These are phyloP conservation scores for Termitomyces sp. DNA, from an alignment of 768 basidiomycete species.

Conservation along the genomic window DNA sequence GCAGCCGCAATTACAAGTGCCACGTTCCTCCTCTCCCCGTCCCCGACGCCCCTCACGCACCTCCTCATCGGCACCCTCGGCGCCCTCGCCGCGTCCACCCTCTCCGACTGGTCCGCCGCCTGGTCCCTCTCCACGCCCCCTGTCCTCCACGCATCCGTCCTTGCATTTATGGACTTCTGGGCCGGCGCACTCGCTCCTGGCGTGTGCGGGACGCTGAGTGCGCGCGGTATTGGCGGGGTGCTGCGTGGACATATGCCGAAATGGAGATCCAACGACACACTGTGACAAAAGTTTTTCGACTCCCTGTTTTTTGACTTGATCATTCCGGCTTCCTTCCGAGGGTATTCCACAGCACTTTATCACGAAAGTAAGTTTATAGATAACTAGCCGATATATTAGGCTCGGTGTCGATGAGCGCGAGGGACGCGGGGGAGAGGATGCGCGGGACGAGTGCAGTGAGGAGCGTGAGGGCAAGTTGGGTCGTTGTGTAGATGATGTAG, in stretches of 20 bases:
- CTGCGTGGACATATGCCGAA: too few relatives aligned
- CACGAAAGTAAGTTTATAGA: too few relatives aligned
- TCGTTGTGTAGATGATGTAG: slow-evolving; percentile 41
- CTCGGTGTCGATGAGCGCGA: slow-evolving; percentile 31
- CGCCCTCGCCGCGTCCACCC: slow-evolving; percentile 35
- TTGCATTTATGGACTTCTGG: too few relatives aligned
- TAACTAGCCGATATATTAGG: too few relatives aligned
- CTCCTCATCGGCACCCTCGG: slow-evolving; percentile 44
- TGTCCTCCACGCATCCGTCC: slow-evolving; percentile 22
- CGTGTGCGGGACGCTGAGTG: slow-evolving; percentile 9
- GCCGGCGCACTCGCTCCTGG: slow-evolving; percentile 27
- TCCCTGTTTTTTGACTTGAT: too few relatives aligned
- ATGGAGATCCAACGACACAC: too few relatives aligned
- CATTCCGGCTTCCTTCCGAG: too few relatives aligned
- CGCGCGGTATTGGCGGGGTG: slow-evolving; percentile 1
- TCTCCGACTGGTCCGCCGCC: slow-evolving; percentile 34
- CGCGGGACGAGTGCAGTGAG: slow-evolving; percentile 33
- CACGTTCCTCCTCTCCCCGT: slow-evolving; percentile 26
- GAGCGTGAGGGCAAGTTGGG: slow-evolving; percentile 38
- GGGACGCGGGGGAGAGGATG: slow-evolving; percentile 11
- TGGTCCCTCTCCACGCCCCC: slow-evolving; percentile 45
- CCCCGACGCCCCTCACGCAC: slow-evolving; percentile 26
- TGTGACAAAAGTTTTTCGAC: too few relatives aligned
- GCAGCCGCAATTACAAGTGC: slow-evolving; percentile 32
- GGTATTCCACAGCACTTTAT: too few relatives aligned